These are phyloP conservation scores for Oryza coarctata DNA, from an alignment of 176 grass and related monocot genomes.

Conservation along the genomic window DNA sequence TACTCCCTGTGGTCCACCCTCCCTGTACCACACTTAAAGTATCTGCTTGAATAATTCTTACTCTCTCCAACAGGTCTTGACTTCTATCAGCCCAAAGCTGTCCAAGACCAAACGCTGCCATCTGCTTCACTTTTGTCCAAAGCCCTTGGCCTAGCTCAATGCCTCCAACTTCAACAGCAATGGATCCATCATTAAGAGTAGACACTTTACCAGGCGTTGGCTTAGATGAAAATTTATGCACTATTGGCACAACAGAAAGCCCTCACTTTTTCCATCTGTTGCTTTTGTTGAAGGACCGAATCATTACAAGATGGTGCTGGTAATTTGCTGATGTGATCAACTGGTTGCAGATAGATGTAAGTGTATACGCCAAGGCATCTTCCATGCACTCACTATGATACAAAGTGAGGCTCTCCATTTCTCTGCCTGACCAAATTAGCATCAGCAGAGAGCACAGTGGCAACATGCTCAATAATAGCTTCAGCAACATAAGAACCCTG, in stretches of 20 bases:
- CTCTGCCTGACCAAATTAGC: constrained; percentile 63
- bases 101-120: constrained; percentile 77
- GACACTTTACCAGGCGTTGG: constrained; percentile 84
- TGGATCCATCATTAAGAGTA: constrained; percentile 84
- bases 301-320: constrained; percentile 46
- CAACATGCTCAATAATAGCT: constrained; percentile 87
- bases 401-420: constrained; percentile 81
- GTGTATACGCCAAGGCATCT: constrained; percentile 67
- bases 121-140: constrained; percentile 98
- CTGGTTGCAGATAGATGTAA: constrained; percentile 66
- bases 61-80: constrained; percentile 63
- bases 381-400: constrained; percentile 66
- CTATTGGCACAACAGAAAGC: constrained; percentile 70
- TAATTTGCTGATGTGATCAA: constrained; percentile 54
- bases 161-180: constrained; percentile 94
- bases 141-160: constrained; percentile 95
- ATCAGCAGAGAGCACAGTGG: constrained; percentile 62
- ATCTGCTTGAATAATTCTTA: constrained; percentile 85
- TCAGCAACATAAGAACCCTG: constrained; percentile 94
- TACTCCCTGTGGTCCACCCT: constrained; percentile 85
- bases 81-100: constrained; percentile 65
- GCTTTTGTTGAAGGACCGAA: constrained; percentile 61
- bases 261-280: constrained; percentile 86
- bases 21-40: constrained; percentile 84
- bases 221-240: constrained; percentile 56